Percentiles rank a stretch among this genome's conserved stretches.
Conservation (phyloP, 2,329 filamentous ascomycete genomes). For the Salinomyces thailandicus region DNA sequence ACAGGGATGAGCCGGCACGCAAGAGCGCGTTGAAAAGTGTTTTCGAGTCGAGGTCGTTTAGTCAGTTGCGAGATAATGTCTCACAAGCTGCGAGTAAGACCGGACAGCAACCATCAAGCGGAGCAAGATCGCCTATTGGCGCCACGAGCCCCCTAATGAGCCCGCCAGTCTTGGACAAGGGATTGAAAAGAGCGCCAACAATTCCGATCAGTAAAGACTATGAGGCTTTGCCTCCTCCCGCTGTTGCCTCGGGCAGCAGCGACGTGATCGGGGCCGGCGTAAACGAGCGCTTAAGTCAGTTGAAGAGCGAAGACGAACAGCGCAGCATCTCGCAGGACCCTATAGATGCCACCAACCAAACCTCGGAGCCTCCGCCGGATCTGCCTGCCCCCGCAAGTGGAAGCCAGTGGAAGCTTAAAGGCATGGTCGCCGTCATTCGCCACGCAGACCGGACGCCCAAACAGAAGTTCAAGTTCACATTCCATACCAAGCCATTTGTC, state of each 20-base stretch:
- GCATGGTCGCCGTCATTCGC: conserved; percentile 89
- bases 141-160: conserved; percentile 32
- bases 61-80: conserved; percentile 42
- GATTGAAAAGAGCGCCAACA: conserved; percentile 6
- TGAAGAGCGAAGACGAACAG: neutral
- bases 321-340: conserved; percentile 4
- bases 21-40: conserved; percentile 45
- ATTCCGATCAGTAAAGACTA: conserved; percentile 17
- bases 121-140: conserved; percentile 17
- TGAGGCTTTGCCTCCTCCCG: conserved; percentile 22
- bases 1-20: conserved; percentile 22
- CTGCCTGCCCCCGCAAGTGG: conserved; percentile 53
- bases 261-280: too few species aligned
- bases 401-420: conserved; percentile 96
- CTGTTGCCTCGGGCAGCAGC: conserved; percentile 7
- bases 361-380: conserved; percentile 12
- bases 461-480: conserved; percentile 99
- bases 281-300: neutral
- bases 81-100: conserved; percentile 17
- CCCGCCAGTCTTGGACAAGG: conserved; percentile 23
- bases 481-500: conserved; percentile 93
- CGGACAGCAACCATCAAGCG: conserved; percentile 13
- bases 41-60: conserved; percentile 55
- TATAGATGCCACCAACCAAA: conserved; percentile 1
- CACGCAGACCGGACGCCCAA: conserved; percentile 97